Conservation (phyloP, 805 yeast genomes). For the Wickerhamomyces chaumierensis region DNA sequence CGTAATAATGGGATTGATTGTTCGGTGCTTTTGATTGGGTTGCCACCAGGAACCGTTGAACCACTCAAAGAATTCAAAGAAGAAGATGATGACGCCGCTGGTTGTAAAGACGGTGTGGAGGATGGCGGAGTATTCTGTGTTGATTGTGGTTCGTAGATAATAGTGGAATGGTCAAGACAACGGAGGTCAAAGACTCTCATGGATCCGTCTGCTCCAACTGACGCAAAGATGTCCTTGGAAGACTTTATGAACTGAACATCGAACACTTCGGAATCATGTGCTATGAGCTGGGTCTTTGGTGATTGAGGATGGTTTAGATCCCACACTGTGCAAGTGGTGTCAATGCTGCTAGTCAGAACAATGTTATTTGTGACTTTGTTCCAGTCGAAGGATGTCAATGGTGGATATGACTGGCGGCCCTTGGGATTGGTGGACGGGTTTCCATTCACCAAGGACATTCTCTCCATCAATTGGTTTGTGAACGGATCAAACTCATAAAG, state of each 20-base stretch:
- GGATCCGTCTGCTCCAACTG: constrained; percentile 93
- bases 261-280: constrained; percentile 91
- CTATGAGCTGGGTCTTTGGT: constrained; percentile 88
- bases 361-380: constrained; percentile 56
- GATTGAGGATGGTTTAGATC: constrained; percentile 53
- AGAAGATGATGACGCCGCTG: constrained; percentile 2
- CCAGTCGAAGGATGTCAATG: constrained; percentile 94
- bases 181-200: constrained; percentile 87
- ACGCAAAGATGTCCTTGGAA: constrained; percentile 69
- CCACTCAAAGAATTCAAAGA: neutral
- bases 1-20: constrained; percentile 42
- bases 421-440: constrained; percentile 27
- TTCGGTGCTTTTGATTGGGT: too few species aligned
- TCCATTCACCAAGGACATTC: constrained; percentile 28
- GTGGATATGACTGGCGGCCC: constrained; percentile 44
- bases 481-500: constrained; percentile 39
- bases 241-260: constrained; percentile 80
- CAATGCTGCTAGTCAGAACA: constrained; percentile 79
- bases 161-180: constrained; percentile 85
- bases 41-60: too few species aligned
- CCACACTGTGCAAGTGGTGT: constrained; percentile 97
- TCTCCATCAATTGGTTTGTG: constrained; percentile 24
- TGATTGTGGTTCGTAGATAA: constrained; percentile 70
- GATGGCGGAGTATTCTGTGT: constrained; percentile 3
- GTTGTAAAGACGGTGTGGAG: constrained; percentile 1